These are phyloP conservation scores for Skeletonema tropicum DNA, from an alignment of 108 stramenopile species.

Conservation along the genomic window DNA sequence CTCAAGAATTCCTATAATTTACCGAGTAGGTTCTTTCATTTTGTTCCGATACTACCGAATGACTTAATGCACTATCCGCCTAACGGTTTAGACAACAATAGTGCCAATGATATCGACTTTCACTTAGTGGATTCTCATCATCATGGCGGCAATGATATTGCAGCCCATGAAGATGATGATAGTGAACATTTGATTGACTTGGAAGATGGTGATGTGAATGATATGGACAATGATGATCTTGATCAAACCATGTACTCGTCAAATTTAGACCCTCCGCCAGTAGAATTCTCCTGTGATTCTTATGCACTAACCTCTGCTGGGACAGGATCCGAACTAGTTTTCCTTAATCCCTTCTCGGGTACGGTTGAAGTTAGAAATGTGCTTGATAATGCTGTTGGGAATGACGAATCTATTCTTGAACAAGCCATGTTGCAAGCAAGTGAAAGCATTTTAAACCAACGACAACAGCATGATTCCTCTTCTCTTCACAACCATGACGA, in stretches of 20 bases:
- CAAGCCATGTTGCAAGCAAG: slow-evolving; percentile 38
- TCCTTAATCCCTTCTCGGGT: slow-evolving; percentile 67
- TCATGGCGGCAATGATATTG: neutral
- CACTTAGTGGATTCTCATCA: neutral
- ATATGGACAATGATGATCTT: slow-evolving; percentile 10
- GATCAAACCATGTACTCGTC: neutral
- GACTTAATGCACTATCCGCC: slow-evolving; percentile 37
- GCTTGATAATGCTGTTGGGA: slow-evolving; percentile 31
- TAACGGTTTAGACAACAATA: neutral
- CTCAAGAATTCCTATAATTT: slow-evolving; percentile 31
- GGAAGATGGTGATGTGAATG: slow-evolving; percentile 13
- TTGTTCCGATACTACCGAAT: slow-evolving; percentile 55
- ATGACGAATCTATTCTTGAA: slow-evolving; percentile 43
- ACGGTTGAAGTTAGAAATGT: slow-evolving; percentile 42
- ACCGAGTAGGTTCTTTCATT: slow-evolving; percentile 57
- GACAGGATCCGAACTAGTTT: slow-evolving; percentile 45
- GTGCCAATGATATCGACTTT: neutral
- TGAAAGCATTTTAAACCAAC: slow-evolving; percentile 17
- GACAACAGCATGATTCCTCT: neutral
- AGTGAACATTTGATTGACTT: slow-evolving; percentile 18
- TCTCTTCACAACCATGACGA: slow-evolving; percentile 6
- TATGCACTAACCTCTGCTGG: slow-evolving; percentile 50
- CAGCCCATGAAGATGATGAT: slow-evolving; percentile 10
- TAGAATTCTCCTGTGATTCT: slow-evolving; percentile 63
- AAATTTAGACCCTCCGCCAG: slow-evolving; percentile 54